phyloP scores from a whole-genome alignment of 2,329 filamentous ascomycete genomes.

The Talaromyces sp. region DNA sequence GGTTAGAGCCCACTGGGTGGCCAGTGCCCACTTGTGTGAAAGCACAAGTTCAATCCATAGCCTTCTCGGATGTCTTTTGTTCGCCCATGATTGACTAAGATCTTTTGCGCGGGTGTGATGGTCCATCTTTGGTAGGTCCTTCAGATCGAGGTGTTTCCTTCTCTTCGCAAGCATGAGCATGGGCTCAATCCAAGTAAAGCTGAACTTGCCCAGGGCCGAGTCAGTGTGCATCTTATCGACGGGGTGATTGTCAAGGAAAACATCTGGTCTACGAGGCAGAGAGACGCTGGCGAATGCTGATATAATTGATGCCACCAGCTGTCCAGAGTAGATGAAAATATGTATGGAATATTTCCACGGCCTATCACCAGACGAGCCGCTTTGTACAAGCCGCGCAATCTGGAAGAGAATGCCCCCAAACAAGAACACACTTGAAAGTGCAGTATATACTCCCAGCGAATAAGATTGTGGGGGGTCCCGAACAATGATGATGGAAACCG shows the following conservation, averaged over 20 bases:
- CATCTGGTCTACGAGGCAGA: conserved; percentile 62
- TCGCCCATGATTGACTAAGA: conserved; percentile 47
- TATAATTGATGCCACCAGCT: neutral
- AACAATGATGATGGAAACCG: neutral
- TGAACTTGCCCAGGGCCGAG: conserved; percentile 57
- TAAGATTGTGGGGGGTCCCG: neutral
- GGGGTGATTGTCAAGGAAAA: conserved; percentile 52
- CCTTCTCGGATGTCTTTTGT: conserved; percentile 29
- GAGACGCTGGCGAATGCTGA: conserved; percentile 22
- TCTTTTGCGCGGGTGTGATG: conserved; percentile 50
- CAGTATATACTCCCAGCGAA: conserved; percentile 2
- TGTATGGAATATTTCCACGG: neutral
- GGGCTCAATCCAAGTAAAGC: conserved; percentile 57
- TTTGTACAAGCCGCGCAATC: neutral
- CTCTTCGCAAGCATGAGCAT: conserved; percentile 53
- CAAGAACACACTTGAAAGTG: neutral
- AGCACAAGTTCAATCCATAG: conserved; percentile 57
- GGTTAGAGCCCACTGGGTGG: conserved; percentile 56
- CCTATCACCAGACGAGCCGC: neutral
- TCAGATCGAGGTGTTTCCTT: conserved; percentile 57
- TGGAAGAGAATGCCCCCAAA: neutral
- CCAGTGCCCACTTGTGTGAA: conserved; percentile 53
- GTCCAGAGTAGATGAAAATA: neutral
- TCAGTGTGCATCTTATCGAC: conserved; percentile 60
- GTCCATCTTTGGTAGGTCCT: conserved; percentile 58